These are phyloP conservation scores for Laburnicola sp. DNA, from an alignment of 2,329 filamentous ascomycete species.

Conservation along the genomic window DNA sequence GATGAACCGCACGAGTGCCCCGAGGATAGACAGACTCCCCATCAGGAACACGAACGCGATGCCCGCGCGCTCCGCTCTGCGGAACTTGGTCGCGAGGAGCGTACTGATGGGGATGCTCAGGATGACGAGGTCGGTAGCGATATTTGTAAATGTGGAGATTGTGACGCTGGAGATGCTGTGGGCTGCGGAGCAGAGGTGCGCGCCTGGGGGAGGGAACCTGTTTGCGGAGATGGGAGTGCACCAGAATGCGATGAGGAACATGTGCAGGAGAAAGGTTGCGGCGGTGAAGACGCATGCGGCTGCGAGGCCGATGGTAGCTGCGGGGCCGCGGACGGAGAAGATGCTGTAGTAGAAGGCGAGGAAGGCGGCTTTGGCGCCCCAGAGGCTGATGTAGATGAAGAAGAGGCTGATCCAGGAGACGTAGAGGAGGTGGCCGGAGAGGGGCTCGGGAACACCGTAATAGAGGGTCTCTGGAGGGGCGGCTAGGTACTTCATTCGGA, in stretches of 20 bases:
- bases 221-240: constrained; percentile 27
- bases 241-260: constrained; percentile 37
- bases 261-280: constrained; percentile 35
- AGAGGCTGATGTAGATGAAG: constrained; percentile 38
- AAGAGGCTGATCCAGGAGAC: constrained; percentile 38
- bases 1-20: constrained; percentile 33
- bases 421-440: constrained; percentile 33
- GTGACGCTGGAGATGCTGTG: constrained; percentile 31
- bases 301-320: constrained; percentile 20
- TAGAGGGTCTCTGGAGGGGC: constrained; percentile 18
- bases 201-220: constrained; percentile 24
- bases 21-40: constrained; percentile 31
- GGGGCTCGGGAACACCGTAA: constrained; percentile 27
- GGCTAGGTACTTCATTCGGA: constrained; percentile 29
- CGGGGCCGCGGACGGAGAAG: constrained; percentile 27
- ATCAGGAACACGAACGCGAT: constrained; percentile 34
- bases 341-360: constrained; percentile 38
- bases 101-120: constrained; percentile 32
- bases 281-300: constrained; percentile 26
- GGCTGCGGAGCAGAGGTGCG: constrained; percentile 28
- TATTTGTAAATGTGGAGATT: constrained; percentile 33
- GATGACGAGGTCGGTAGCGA: constrained; percentile 34
- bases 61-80: constrained; percentile 24
- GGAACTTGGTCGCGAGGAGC: constrained; percentile 21
- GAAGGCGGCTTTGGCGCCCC: constrained; percentile 34